Base-by-base conservation (phyloP, 75 land plant genomes). In the Cunninghamia lanceolata region DNA sequence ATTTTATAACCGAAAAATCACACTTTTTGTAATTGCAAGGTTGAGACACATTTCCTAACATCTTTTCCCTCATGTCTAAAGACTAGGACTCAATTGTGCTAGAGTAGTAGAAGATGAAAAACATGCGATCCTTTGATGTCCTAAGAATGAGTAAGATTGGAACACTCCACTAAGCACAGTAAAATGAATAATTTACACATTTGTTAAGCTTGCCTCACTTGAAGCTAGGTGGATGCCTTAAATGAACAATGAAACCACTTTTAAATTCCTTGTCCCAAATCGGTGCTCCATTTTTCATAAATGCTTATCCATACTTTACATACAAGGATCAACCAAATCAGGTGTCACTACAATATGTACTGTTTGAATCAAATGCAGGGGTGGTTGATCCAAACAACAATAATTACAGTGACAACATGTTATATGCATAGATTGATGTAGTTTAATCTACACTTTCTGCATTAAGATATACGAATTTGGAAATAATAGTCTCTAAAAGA, bases 351-450 rank as follows among this genome's bases (percentile, higher is more conserved):
- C 86, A 88, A 2, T 96, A 94, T 66, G 96, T 91, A 28, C 93
- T 96, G 8, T 95, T 96, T 83, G 74, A 89, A 88, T 83, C 94
- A n/a, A 34, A 92, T 92, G 40, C 43, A 83, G 7, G 94, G 95
- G 25, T 87, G 13, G 68, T 76, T 2, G 96, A 96, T 73, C 87
- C 91, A 0, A 86, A 32, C 39, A 93, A 96, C 0, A 91, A 92
- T 52, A 83, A 93, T 88, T 86, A 68, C 2, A 95, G 95, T 89
- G 92, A 92, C 52, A 95, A 94, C 84, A 94, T 96, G 92, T 81
- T 96, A n/a, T 96, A 94, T 78, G 99, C 99, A 35, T 95, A 96
- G 78, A 86, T 96, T 30, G 99, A 96, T 88, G 90, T 95, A 6
- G 92, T 94, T 73, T 95, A 95, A 77, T 56, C 99, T 8, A 96